Base-by-base conservation (phyloP, 2,329 filamentous ascomycete species). In the Parastagonospora nodorum region DNA sequence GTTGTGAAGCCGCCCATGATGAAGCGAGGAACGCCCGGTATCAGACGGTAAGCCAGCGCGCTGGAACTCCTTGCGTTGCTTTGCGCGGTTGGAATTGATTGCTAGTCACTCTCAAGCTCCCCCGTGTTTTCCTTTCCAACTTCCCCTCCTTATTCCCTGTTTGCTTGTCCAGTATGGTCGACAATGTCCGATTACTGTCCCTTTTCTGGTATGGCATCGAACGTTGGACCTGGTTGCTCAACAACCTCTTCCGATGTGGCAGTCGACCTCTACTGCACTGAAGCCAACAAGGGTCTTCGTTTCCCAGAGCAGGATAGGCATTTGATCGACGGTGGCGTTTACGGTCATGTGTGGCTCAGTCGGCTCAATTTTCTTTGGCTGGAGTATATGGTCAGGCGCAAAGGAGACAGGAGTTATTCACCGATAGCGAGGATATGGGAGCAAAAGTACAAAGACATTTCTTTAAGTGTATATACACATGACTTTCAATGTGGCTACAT, bases 1-100 rank as follows among this genome's bases (percentile, higher is more conserved):
- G 63, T 67, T 4, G 60, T 66, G 38, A 69, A 68, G 50, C 65
- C 64, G 8, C 44, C 60, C 5, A 56, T 66, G 59, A 50, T 60
- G 45, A 65, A 65, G 46, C 60, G 59, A 16, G 56, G 54, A 11
- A 59, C 50, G 1, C 48, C 61, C 9, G 46, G 47, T 40, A 35
- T 55, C 14, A 57, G 61, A 38, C 51, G 60, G 48, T 64, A 55
- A 65, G 47, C 30, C 36, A 31, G 29, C 41, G 19, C 31, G 36
- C 27, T 46, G 42, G 33, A 46, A 27, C 40, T 51, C 33, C 36
- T 8, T 15, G 14, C 30, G 30, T 35, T 41, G 29, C 24, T 47
- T 42, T 47, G 6, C n/a, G 32, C 30, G 28, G 38, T 24, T 24
- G 15, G 37, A 24, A 37, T 47, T 47, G 37, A 15, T 32, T 40